phyloP scores from a whole-genome alignment of 192 early-diverging fungal genomes.

The Backusella psychrophila region DNA sequence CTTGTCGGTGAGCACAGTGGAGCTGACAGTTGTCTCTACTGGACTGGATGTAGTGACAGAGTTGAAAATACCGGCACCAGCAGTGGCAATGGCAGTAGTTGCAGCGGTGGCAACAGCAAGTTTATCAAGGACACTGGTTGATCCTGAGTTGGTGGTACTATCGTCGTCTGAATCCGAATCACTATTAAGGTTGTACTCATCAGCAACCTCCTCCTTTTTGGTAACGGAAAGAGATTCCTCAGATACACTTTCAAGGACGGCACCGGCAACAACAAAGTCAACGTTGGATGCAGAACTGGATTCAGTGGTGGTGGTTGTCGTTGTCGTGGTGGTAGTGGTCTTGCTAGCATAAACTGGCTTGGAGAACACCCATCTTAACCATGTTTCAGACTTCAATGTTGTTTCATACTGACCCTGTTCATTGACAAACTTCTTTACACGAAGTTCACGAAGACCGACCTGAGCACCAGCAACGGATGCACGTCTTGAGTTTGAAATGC shows the following conservation, averaged over 20 bases:
- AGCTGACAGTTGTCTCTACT: background rate
- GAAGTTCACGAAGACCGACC: conserved; percentile 13
- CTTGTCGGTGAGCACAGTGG: background rate
- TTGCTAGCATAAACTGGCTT: conserved; percentile 2
- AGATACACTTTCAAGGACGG: conserved; percentile 3
- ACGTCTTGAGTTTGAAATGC: conserved; percentile 4
- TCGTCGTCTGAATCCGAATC: conserved; percentile 2
- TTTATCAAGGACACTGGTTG: background rate
- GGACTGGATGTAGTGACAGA: background rate
- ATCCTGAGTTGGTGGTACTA: background rate
- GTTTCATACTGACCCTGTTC: conserved; percentile 1
- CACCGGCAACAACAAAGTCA: background rate
- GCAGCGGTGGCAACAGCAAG: conserved; percentile 1
- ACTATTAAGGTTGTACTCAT: background rate
- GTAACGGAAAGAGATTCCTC: background rate
- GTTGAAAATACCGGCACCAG: background rate
- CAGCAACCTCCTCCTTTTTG: background rate
- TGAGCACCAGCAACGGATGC: conserved; percentile 11
- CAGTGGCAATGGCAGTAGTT: background rate
- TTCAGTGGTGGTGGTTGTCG: background rate
- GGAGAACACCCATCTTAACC: conserved; percentile 14
- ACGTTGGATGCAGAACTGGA: background rate
- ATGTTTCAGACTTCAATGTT: background rate
- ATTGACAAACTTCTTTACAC: conserved; percentile 6
- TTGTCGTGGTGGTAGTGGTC: background rate